phyloP scores from a whole-genome alignment of 1,139 yeast species.

The Protomyces arabidopsidicola region DNA sequence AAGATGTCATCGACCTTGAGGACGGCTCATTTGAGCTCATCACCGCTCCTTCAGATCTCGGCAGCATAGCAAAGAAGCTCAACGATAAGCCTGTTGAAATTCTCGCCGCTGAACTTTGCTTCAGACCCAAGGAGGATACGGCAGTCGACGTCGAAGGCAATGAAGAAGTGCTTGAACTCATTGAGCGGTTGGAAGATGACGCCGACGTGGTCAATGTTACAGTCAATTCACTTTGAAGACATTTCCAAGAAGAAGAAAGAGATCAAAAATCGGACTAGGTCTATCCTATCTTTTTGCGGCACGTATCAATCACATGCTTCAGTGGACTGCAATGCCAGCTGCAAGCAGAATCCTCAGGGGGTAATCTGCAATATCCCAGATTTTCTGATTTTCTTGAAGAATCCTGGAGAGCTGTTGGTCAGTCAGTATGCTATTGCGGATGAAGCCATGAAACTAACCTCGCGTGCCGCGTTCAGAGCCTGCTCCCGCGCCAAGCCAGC shows the following conservation, averaged over 20 bases:
- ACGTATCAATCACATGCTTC: not conserved
- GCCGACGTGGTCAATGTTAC: constrained; percentile 18
- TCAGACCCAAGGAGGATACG: constrained; percentile 39
- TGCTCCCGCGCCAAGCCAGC: not conserved
- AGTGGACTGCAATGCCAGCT: not conserved
- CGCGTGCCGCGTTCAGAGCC: not conserved
- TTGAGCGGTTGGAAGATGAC: constrained; percentile 15
- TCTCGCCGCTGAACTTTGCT: constrained; percentile 47
- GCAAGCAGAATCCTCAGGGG: not conserved
- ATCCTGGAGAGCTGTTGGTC: not conserved
- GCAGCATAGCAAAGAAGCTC: constrained; percentile 56
- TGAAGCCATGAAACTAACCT: not conserved
- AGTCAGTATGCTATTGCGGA: not conserved
- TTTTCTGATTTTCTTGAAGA: not conserved
- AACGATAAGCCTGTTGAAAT: constrained; percentile 55
- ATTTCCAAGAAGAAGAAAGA: not conserved
- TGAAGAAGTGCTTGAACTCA: constrained; percentile 1
- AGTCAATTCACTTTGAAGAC: not conserved
- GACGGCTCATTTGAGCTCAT: constrained; percentile 43
- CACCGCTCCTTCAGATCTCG: constrained; percentile 62
- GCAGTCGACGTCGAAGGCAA: not conserved
- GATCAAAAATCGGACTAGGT: not conserved
- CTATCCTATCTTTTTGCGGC: not conserved
- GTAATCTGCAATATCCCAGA: not conserved
- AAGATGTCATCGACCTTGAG: constrained; percentile 54